These are phyloP conservation scores for Xylariaceae sp. DNA, from an alignment of 2,329 filamentous ascomycete genomes.

Conservation along the genomic window DNA sequence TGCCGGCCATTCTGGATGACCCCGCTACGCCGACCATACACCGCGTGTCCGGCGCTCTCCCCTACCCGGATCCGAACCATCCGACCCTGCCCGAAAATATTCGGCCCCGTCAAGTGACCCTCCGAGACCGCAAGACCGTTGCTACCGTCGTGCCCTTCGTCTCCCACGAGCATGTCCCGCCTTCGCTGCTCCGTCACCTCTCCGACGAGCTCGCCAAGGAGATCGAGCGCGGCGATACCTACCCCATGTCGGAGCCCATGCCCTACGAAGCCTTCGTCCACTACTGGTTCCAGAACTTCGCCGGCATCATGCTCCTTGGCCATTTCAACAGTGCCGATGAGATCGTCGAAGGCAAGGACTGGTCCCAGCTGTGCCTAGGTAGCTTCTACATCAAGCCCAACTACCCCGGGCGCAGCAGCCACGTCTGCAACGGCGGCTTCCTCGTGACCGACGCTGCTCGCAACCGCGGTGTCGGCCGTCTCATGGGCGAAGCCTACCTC, in stretches of 20 bases:
- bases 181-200: constrained; percentile 68
- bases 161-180: constrained; percentile 70
- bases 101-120: constrained; percentile 68
- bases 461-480: constrained; percentile 66
- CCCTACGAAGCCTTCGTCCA: constrained; percentile 67
- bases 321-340: constrained; percentile 61
- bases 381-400: constrained; percentile 95
- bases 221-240: constrained; percentile 87
- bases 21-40: constrained; percentile 65
- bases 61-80: constrained; percentile 58
- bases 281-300: constrained; percentile 92
- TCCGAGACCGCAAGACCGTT: constrained; percentile 76
- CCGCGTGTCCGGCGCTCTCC: constrained; percentile 60
- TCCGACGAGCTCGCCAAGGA: constrained; percentile 82
- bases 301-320: constrained; percentile 79
- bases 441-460: constrained; percentile 68
- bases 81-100: constrained; percentile 65
- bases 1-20: constrained; percentile 77
- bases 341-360: constrained; percentile 58
- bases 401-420: constrained; percentile 83
- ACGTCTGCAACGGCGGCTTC: constrained; percentile 83
- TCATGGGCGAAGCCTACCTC: constrained; percentile 72
- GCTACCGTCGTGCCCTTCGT: constrained; percentile 81
- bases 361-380: constrained; percentile 75
- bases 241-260: constrained; percentile 78